Evolutionary conservation across 768 basidiomycete species (phyloP), one percentile per base, ranked within the genome.

Genomic region (Tulasnella calospora): DNA sequence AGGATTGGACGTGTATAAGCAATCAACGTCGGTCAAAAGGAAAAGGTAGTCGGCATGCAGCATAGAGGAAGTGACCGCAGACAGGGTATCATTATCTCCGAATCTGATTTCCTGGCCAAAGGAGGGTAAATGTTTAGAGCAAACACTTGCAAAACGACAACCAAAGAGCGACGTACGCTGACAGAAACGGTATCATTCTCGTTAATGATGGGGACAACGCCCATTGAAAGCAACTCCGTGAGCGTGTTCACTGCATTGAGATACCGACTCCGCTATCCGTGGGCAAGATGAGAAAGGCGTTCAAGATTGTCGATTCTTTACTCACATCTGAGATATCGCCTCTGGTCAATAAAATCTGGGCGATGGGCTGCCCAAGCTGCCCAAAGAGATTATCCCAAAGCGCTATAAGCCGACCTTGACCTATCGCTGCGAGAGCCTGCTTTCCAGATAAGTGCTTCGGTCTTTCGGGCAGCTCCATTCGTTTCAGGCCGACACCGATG

Each of bases 121-220:
- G 38, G n/a, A 8, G 27, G 23, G n/a, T n/a, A n/a, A n/a, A n/a
- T n/a, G n/a, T n/a, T n/a, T n/a, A n/a, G n/a, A n/a, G n/a, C n/a
- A n/a, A n/a, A n/a, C n/a, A n/a, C n/a, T n/a, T n/a, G n/a, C n/a
- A n/a, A n/a, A n/a, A n/a, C n/a, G 36, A 30, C 30, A 19, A 71
- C 67, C 46, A 78, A 27, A 2, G 19, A 9, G 8, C 27, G 9
- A 89, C 94, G 83, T 83, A 97, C 95, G 85, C 95, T 95, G 79
- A 99, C 98, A 33, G 96, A 97, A 46, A 99, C 91, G 0, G 98
- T 99, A 83, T 99, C 98, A 82, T 99, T 99, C 84, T 99, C 98
- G 84, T 99, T 99, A 76, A 99, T 96, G 80, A 99, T 98, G 3
- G 98, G 98, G 33, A 99, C 91, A 0, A 99, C 94, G 21, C 96